Percentiles rank a stretch among this genome's conserved stretches.
Conservation (phyloP, 345 rosid genomes). For the Gossypioides kirkii region DNA sequence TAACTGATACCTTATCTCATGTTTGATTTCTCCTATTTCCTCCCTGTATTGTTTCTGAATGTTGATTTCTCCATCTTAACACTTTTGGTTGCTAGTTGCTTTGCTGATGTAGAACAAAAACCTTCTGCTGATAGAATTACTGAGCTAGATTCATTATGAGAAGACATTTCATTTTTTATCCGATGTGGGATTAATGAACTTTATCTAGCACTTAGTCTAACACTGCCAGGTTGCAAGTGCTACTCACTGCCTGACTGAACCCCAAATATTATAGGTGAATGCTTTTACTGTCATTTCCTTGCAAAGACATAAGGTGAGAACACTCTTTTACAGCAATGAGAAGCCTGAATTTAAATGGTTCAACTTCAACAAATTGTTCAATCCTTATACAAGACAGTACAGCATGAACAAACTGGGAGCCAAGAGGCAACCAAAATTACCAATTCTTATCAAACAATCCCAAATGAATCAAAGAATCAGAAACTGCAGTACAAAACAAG, state of each 20-base stretch:
- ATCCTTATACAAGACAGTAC: constrained; percentile 13
- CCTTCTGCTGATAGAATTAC: background rate
- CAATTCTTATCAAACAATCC: constrained; percentile 11
- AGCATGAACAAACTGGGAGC: constrained; percentile 17
- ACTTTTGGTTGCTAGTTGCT: background rate
- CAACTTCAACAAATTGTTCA: constrained; percentile 6
- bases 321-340: background rate
- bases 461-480: constrained; percentile 26
- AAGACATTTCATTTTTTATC: no score
- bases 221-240: no score
- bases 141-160: no score
- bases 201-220: no score
- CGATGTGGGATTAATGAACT: no score
- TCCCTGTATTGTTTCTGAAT: no score
- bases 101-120: background rate
- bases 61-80: background rate
- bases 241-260: background rate
- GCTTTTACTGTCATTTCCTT: no score
- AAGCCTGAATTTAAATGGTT: background rate
- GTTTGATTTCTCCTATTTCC: background rate
- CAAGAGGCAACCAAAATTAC: constrained; percentile 13
- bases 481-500: constrained; percentile 27
- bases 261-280: background rate
- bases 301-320: background rate
- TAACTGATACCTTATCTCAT: background rate